A percentile compares a stretch with the other conserved stretches of the same genome.
Evolutionary conservation across 805 yeast species (phyloP).

Genomic region (Tetrapisispora fleetii): DNA sequence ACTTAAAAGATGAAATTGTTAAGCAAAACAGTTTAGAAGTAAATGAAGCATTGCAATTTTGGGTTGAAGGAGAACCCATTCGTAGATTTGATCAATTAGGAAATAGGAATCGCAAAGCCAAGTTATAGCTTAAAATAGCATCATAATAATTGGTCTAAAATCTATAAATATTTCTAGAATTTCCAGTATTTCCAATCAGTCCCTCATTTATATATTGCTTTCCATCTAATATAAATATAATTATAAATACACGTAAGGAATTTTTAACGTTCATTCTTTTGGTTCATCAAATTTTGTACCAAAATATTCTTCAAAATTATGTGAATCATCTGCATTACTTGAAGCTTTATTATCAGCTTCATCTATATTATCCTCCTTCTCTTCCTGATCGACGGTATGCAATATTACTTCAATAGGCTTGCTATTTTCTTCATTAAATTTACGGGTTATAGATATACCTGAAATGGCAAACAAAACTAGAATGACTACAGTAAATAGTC

Average conservation of each 20-base stretch:
- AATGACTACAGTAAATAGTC: constrained; percentile 63
- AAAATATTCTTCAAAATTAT: constrained; percentile 2
- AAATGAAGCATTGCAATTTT: constrained; percentile 55
- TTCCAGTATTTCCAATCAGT: no score
- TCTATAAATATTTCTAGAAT: no score
- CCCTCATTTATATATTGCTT: no score
- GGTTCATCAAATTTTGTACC: background rate
- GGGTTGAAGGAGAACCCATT: constrained; percentile 70
- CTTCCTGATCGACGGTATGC: constrained; percentile 26
- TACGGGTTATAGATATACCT: constrained; percentile 36
- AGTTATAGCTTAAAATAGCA: background rate
- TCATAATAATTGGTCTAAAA: no score
- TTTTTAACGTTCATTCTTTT: background rate
- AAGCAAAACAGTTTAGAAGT: constrained; percentile 54
- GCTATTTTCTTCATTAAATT: constrained; percentile 26
- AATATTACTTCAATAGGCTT: constrained; percentile 25
- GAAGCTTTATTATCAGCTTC: constrained; percentile 5
- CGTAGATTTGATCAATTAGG: constrained; percentile 48
- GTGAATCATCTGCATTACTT: constrained; percentile 3
- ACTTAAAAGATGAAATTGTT: constrained; percentile 23
- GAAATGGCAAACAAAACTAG: constrained; percentile 55
- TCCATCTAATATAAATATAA: background rate
- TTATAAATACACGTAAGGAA: background rate
- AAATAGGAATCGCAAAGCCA: constrained; percentile 44
- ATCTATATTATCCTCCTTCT: constrained; percentile 32